These are phyloP conservation scores for Camelina neglecta DNA, from an alignment of 345 rosid genomes.

Conservation along the genomic window DNA sequence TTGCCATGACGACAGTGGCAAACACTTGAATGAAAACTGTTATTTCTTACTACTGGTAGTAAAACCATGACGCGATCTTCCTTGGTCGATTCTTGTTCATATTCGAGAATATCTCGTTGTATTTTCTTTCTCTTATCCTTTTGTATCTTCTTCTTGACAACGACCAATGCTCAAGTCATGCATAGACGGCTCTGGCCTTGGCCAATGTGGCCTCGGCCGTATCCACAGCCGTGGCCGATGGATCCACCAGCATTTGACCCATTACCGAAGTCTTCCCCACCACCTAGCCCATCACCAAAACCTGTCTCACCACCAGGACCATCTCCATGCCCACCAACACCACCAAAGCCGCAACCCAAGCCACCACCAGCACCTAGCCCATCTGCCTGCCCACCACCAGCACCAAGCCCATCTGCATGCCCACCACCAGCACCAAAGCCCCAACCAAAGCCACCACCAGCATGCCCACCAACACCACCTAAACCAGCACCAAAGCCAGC, in stretches of 20 bases:
- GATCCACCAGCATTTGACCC: conserved; percentile 28
- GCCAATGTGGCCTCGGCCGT: conserved; percentile 37
- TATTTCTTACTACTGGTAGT: conserved; percentile 19
- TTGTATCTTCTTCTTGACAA: conserved; percentile 23
- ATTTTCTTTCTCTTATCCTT: conserved; percentile 25
- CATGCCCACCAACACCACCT: not conserved
- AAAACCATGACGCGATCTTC: conserved; percentile 40
- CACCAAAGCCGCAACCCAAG: conserved; percentile 17
- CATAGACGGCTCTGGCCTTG: conserved; percentile 45
- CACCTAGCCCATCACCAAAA: not conserved
- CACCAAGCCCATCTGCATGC: not conserved
- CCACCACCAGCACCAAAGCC: conserved; percentile 25
- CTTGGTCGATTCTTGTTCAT: conserved; percentile 24
- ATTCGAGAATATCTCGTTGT: conserved; percentile 22
- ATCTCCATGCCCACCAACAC: conserved; percentile 17
- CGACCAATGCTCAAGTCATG: conserved; percentile 34
- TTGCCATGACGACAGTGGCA: conserved; percentile 20
- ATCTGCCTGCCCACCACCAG: conserved; percentile 17
- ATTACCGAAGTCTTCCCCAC: conserved; percentile 11
- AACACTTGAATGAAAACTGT: conserved; percentile 19
- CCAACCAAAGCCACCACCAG: conserved; percentile 28
- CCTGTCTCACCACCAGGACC: conserved; percentile 9
- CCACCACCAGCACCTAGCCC: conserved; percentile 10
- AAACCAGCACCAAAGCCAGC: not conserved
- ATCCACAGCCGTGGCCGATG: conserved; percentile 35